Percentiles rank a stretch among this genome's conserved stretches.
phyloP scores from a whole-genome alignment of 768 basidiomycete species.

The Paxillus rubicundulus region DNA sequence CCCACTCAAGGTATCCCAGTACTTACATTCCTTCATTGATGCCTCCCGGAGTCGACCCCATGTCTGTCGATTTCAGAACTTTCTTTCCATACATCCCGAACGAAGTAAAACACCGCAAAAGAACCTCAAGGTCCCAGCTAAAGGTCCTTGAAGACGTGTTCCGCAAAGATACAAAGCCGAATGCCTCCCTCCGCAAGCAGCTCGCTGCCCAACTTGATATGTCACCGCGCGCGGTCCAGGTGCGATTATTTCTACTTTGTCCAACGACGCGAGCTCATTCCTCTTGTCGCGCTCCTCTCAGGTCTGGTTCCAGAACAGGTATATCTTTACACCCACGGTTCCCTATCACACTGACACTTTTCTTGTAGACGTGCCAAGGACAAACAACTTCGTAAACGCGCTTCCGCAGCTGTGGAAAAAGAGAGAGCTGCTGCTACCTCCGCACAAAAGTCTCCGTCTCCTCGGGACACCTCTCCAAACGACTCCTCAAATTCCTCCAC shows the following conservation, averaged over 20 bases:
- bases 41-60: constrained; percentile 58
- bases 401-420: constrained; percentile 22
- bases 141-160: constrained; percentile 87
- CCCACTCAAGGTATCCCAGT: constrained; percentile 31
- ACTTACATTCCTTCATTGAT: constrained; percentile 47
- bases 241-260: constrained; percentile 35
- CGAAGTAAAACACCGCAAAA: constrained; percentile 91
- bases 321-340: constrained; percentile 13
- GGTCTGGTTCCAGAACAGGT: constrained; percentile 94
- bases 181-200: constrained; percentile 71
- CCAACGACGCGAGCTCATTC: constrained; percentile 18
- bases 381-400: constrained; percentile 63
- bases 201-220: constrained; percentile 84
- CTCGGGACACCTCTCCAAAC: constrained; percentile 30
- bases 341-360: constrained; percentile 12
- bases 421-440: constrained; percentile 7
- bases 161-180: constrained; percentile 87
- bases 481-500: constrained; percentile 33
- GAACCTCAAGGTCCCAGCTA: constrained; percentile 87
- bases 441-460: constrained; percentile 3
- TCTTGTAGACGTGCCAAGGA: constrained; percentile 74
- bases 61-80: constrained; percentile 71
- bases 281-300: constrained; percentile 34
- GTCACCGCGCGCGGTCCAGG: constrained; percentile 95
- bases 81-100: constrained; percentile 89